Percentiles rank a stretch among this genome's conserved stretches.
These are phyloP conservation scores for Phlebiopsis flavidoalba DNA, from an alignment of 768 basidiomycete species.

Conservation along the genomic window DNA sequence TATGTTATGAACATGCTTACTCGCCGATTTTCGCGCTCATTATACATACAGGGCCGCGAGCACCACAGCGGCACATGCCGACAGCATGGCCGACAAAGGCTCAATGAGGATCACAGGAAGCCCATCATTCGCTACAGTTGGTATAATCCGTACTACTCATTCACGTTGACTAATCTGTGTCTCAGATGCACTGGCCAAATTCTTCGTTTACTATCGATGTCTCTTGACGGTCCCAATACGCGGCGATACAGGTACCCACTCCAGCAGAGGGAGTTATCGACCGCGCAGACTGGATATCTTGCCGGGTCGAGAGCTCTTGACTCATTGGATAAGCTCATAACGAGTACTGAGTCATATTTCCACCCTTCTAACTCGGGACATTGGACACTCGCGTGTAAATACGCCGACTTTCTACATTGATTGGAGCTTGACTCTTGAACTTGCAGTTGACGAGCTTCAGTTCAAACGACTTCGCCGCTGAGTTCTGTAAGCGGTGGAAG, in stretches of 20 bases:
- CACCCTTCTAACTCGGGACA: constrained; percentile 90
- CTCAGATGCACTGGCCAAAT: constrained; percentile 73
- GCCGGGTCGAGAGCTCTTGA: constrained; percentile 88
- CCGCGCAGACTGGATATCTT: constrained; percentile 41
- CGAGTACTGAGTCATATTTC: constrained; percentile 91
- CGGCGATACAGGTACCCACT: constrained; percentile 25
- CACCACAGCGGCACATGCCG: constrained; percentile 67
- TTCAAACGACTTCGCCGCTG: constrained; percentile 66
- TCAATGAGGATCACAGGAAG: constrained; percentile 67
- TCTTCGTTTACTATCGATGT: constrained; percentile 89
- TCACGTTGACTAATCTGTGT: constrained; percentile 4
- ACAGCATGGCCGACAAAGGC: constrained; percentile 50
- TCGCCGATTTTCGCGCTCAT: neutral
- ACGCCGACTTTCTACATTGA: neutral
- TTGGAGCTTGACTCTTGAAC: neutral
- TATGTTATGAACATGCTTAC: constrained; percentile 24
- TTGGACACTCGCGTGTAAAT: constrained; percentile 66
- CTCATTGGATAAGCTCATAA: constrained; percentile 80
- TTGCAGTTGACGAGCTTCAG: constrained; percentile 58
- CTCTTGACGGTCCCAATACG: constrained; percentile 70
- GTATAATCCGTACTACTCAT: constrained; percentile 16
- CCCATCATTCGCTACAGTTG: constrained; percentile 56
- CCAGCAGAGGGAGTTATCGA: constrained; percentile 26
- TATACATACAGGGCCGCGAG: constrained; percentile 46
- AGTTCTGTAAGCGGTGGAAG: constrained; percentile 74